Conservation (phyloP, 495 filamentous ascomycete species). For the Apodospora peruviana region DNA sequence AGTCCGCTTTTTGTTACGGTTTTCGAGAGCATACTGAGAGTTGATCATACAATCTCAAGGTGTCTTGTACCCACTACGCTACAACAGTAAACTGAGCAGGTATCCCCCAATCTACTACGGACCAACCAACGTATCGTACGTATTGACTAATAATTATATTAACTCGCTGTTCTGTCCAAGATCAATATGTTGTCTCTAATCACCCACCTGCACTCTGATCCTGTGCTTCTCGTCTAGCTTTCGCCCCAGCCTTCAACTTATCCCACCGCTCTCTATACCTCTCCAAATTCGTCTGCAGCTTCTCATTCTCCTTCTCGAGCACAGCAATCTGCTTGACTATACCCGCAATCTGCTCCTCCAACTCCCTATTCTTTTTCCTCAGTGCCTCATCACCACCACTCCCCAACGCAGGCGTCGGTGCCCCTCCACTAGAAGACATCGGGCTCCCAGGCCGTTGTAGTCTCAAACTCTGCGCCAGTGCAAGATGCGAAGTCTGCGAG, state of each 20-base stretch:
- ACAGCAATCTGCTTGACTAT: conserved; percentile 51
- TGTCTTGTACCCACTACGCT: too few species aligned
- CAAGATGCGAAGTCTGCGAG: conserved; percentile 73
- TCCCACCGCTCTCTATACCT: conserved; percentile 78
- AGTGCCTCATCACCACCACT: conserved; percentile 24
- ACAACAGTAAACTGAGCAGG: too few species aligned
- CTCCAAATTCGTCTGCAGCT: conserved; percentile 56
- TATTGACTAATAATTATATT: too few species aligned
- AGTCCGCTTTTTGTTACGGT: too few species aligned
- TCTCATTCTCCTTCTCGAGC: conserved; percentile 62
- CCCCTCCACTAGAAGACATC: conserved; percentile 25
- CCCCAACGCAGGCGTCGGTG: conserved; percentile 8
- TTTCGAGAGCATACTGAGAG: too few species aligned
- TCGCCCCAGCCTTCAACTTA: conserved; percentile 77
- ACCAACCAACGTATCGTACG: too few species aligned
- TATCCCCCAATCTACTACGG: too few species aligned
- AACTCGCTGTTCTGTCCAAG: too few species aligned
- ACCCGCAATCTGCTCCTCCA: conserved; percentile 51
- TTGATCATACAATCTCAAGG: too few species aligned
- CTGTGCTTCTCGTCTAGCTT: conserved; percentile 52
- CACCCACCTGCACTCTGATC: conserved; percentile 2
- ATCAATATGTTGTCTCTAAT: too few species aligned
- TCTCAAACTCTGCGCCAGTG: conserved; percentile 73
- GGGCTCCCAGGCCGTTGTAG: conserved; percentile 49
- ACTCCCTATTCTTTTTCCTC: conserved; percentile 43